Conservation (phyloP, 352 stramenopile species). For the Albugo laibachii region DNA sequence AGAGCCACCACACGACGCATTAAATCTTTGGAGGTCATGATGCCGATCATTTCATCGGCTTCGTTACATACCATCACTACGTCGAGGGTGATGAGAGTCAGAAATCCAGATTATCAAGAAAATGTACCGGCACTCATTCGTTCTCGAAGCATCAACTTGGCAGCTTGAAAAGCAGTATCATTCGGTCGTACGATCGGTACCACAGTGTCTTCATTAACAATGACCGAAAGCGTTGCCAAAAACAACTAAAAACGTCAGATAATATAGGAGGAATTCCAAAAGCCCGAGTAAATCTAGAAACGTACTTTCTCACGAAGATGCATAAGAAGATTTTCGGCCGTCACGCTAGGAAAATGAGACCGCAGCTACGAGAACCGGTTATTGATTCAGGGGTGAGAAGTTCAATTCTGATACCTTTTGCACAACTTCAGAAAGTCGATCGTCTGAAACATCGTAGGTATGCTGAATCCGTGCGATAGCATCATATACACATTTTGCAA, state of each 20-base stretch:
- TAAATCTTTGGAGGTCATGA: slow-evolving; percentile 96
- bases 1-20: slow-evolving; percentile 88
- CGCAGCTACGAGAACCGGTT: slow-evolving; percentile 18
- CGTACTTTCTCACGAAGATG: slow-evolving; percentile 59
- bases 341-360: slow-evolving; percentile 22
- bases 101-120: background rate
- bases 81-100: background rate
- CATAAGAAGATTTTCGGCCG: slow-evolving; percentile 55
- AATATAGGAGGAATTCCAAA: background rate
- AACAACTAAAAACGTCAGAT: slow-evolving; percentile 26
- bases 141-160: slow-evolving; percentile 60
- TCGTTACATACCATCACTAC: slow-evolving; percentile 82
- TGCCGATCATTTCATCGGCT: slow-evolving; percentile 75
- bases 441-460: slow-evolving; percentile 52
- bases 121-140: slow-evolving; percentile 35
- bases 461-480: slow-evolving; percentile 92
- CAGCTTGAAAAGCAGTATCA: slow-evolving; percentile 41
- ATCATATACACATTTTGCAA: slow-evolving; percentile 97
- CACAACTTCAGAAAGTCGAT: slow-evolving; percentile 42
- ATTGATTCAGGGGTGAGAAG: background rate
- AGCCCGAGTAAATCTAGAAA: background rate
- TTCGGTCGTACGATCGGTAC: slow-evolving; percentile 30
- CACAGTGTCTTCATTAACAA: slow-evolving; percentile 34
- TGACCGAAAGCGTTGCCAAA: slow-evolving; percentile 60
- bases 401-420: slow-evolving; percentile 29